phyloP scores from a whole-genome alignment of 106 monocot species.

The Acorus gramineus region DNA sequence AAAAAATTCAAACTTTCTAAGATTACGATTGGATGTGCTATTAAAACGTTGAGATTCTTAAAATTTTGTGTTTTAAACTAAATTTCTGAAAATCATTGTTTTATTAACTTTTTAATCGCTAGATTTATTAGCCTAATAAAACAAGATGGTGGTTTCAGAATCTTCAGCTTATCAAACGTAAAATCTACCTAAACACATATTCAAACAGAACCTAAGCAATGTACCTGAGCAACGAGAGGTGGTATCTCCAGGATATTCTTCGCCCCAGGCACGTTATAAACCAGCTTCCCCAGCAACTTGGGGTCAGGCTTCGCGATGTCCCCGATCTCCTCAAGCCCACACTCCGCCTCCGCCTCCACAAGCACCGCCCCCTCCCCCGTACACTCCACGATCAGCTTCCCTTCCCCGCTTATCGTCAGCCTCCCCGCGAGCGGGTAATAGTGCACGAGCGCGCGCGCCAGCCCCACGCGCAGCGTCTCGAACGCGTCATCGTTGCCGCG shows the following conservation, averaged over 20 bases:
- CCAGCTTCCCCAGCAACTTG: conserved; percentile 51
- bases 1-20: too few species aligned
- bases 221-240: conserved; percentile 65
- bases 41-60: too few species aligned
- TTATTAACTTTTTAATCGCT: too few species aligned
- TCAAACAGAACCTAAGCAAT: background rate
- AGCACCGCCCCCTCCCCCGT: conserved; percentile 69
- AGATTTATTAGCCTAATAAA: too few species aligned
- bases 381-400: conserved; percentile 66
- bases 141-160: too few species aligned
- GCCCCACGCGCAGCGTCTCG: conserved; percentile 28
- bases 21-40: too few species aligned
- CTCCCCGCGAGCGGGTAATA: conserved; percentile 76
- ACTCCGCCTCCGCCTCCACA: conserved; percentile 67
- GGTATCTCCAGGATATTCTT: conserved; percentile 77
- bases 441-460: conserved; percentile 55
- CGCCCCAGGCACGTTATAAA: conserved; percentile 54
- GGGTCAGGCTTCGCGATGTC: conserved; percentile 72
- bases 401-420: conserved; percentile 53
- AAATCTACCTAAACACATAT: background rate
- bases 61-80: too few species aligned
- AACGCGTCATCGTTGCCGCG: conserved; percentile 23
- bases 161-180: background rate
- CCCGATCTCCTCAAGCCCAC: conserved; percentile 46
- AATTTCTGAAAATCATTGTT: too few species aligned